Percentiles rank a stretch among this genome's conserved stretches.
Conservation (phyloP, 2,329 filamentous ascomycete species). For the Colletotrichum cereale region DNA sequence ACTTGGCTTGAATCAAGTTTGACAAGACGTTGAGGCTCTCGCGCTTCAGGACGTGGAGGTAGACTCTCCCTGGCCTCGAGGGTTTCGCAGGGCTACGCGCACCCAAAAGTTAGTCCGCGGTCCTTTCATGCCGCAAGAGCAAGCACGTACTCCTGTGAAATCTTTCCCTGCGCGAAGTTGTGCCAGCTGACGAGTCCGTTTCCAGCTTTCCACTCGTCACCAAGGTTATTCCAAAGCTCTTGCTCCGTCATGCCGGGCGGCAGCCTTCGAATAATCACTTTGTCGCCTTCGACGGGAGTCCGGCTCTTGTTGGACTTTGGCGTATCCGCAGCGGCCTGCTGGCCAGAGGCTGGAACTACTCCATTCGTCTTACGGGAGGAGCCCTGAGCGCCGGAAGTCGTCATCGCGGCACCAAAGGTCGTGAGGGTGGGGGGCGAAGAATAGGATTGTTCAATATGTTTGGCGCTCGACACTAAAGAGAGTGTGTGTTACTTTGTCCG, state of each 20-base stretch:
- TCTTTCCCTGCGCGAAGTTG: conserved; percentile 74
- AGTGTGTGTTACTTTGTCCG: conserved; percentile 27
- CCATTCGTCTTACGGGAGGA: conserved; percentile 61
- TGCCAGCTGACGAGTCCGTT: conserved; percentile 89
- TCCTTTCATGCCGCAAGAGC: conserved; percentile 2
- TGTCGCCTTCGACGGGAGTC: conserved; percentile 74
- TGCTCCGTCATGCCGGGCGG: conserved; percentile 85
- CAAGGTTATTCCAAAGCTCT: conserved; percentile 80
- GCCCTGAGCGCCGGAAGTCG: conserved; percentile 30
- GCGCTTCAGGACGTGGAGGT: conserved; percentile 83
- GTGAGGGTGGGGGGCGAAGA: conserved; percentile 6
- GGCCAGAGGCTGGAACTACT: conserved; percentile 62
- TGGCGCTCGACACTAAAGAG: not conserved
- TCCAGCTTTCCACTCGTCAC: conserved; percentile 85
- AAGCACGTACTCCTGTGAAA: conserved; percentile 81
- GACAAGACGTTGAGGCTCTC: conserved; percentile 76
- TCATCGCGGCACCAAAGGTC: conserved; percentile 22
- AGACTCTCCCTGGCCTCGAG: conserved; percentile 83
- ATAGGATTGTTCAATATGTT: not conserved
- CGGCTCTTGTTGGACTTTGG: conserved; percentile 61
- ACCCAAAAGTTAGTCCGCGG: conserved; percentile 23
- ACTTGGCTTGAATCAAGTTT: conserved; percentile 74
- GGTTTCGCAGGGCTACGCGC: conserved; percentile 80
- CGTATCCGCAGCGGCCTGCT: conserved; percentile 57
- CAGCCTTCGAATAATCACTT: conserved; percentile 86